These are phyloP conservation scores for Scheffersomyces segobiensis DNA, from an alignment of 1,139 yeast species.

Conservation along the genomic window DNA sequence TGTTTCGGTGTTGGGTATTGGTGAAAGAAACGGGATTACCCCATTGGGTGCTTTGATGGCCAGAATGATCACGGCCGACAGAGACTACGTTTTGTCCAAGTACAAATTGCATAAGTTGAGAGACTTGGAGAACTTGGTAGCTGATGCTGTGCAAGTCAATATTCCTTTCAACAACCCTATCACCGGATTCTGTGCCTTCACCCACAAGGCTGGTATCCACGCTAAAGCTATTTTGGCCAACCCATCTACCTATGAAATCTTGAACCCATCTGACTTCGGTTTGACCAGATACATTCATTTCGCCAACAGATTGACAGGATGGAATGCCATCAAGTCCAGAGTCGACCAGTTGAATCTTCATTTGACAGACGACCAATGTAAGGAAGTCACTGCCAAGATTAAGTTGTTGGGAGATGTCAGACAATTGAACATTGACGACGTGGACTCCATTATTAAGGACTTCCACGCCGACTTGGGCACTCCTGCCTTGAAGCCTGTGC, in stretches of 20 bases:
- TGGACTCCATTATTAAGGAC: conserved; percentile 49
- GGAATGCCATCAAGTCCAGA: conserved; percentile 51
- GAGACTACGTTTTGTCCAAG: conserved; percentile 57
- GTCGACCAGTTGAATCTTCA: conserved; percentile 50
- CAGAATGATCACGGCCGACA: conserved; percentile 60
- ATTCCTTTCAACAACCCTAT: conserved; percentile 62
- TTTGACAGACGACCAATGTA: conserved; percentile 57
- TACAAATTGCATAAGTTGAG: conserved; percentile 55
- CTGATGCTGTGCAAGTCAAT: conserved; percentile 58
- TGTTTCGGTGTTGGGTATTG: conserved; percentile 59
- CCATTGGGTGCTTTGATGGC: conserved; percentile 66
- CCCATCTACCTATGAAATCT: conserved; percentile 60
- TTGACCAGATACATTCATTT: conserved; percentile 58
- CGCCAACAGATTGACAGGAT: conserved; percentile 60
- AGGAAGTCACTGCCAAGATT: conserved; percentile 54
- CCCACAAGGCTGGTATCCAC: conserved; percentile 64
- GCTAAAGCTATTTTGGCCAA: conserved; percentile 62
- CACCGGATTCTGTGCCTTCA: conserved; percentile 63
- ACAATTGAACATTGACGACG: conserved; percentile 49
- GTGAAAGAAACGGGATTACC: conserved; percentile 62
- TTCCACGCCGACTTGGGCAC: conserved; percentile 38
- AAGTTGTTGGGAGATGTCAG: conserved; percentile 58
- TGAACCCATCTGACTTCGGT: conserved; percentile 59
- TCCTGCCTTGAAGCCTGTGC: conserved; percentile 21
- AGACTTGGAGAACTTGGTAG: conserved; percentile 57